These are phyloP conservation scores for Coniophora puteana DNA, from an alignment of 1,284 basidiomycete genomes.

Conservation along the genomic window DNA sequence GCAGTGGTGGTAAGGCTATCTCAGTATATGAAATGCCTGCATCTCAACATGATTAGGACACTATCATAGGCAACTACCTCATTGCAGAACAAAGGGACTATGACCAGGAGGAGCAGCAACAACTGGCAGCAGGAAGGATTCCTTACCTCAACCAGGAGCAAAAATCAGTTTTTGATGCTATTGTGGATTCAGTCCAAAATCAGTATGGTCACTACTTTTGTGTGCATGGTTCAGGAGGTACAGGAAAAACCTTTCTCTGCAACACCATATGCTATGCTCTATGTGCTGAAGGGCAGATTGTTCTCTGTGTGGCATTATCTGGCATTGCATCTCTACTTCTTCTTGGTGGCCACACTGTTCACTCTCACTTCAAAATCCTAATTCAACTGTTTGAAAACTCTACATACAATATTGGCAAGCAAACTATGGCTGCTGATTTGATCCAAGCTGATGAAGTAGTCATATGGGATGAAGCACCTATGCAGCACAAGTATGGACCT, in stretches of 20 bases:
- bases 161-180: constrained; percentile 25
- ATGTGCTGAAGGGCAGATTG: constrained; percentile 23
- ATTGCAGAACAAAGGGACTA: constrained; percentile 37
- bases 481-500: constrained; percentile 28
- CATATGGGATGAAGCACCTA: constrained; percentile 38
- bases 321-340: constrained; percentile 20
- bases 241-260: constrained; percentile 47
- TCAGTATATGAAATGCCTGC: constrained; percentile 32
- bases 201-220: constrained; percentile 33
- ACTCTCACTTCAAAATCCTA: constrained; percentile 6
- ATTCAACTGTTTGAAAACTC: constrained; percentile 25
- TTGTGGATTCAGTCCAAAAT: constrained; percentile 27
- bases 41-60: constrained; percentile 24
- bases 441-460: constrained; percentile 23
- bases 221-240: constrained; percentile 42
- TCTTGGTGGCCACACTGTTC: constrained; percentile 5
- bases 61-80: constrained; percentile 24
- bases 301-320: constrained; percentile 26
- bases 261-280: constrained; percentile 34
- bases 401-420: constrained; percentile 28
- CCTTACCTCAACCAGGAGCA: constrained; percentile 36
- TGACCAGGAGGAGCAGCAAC: constrained; percentile 16
- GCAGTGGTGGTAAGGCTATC: constrained; percentile 17
- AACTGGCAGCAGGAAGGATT: constrained; percentile 7
- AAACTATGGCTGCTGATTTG: constrained; percentile 22